Base-by-base conservation (phyloP, 2,329 filamentous ascomycete species). In the Epichloe gansuensis region DNA sequence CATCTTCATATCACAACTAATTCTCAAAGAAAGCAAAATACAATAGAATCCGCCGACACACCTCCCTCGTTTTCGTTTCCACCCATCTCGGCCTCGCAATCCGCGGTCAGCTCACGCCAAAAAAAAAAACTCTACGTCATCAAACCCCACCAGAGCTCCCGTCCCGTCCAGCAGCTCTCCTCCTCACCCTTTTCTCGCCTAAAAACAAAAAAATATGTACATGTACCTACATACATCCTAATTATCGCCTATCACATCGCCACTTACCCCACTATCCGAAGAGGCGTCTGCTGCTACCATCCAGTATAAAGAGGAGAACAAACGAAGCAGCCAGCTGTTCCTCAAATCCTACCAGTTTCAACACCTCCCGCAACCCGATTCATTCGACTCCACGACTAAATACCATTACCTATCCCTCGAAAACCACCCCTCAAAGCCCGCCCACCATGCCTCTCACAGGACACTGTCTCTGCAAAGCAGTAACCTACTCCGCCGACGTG, bases 381-480 rank as follows among this genome's bases (percentile, higher is more conserved):
- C 15, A 46, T 17, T 34, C 25, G 11, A 46, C 11, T 46, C 15
- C 4, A 46, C 15, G 8, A 12, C 8, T 31, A 31, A 31, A 1
- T 9, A 31, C 28, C 28, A 31, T 9, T 31, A 9, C 28, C 9
- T 31, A 31, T 31, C 28, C 28, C 28, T 31, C 28, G 8, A 31
- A 3, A 9, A 31, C 8, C 28, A 9, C 8, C 28, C 28, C 8
- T 17, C n/a, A 42, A 55, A 50, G 17, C 12, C 13, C 11, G 13
- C 6, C 54, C 70, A 80, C 57, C 56, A 85, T 85, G 82, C 72
- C 75, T 78, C 74, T 85, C 65, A 75, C 76, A 52, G 82, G 82
- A 67, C 82, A 86, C 75, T 86, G 82, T 66, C 81, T 86, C 58
- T 86, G 82, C 76, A 82, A 82, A 66, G 76, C 79, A 62, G 79